phyloP scores from a whole-genome alignment of 2,329 filamentous ascomycete genomes.

The Erysiphe pulchra region DNA sequence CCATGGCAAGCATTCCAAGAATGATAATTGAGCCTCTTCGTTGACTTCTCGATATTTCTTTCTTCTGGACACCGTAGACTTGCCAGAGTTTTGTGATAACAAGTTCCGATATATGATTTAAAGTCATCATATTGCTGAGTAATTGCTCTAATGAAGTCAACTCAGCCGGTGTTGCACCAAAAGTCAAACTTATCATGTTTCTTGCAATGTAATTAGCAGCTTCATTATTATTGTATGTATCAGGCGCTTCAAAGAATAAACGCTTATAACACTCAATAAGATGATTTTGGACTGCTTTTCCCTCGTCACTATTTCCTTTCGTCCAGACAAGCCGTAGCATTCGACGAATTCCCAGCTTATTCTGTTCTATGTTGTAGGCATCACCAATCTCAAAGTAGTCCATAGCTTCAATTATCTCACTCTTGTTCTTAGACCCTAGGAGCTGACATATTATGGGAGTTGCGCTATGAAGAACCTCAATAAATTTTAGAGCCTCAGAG shows the following conservation, averaged over 20 bases:
- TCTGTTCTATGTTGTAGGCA: constrained; percentile 85
- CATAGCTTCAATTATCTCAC: constrained; percentile 95
- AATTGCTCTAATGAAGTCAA: constrained; percentile 88
- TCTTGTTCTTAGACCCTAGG: constrained; percentile 87
- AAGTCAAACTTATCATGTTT: constrained; percentile 98
- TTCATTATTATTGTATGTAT: constrained; percentile 66
- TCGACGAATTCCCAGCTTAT: constrained; percentile 71
- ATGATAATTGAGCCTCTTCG: constrained; percentile 86
- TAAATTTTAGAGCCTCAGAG: constrained; percentile 77
- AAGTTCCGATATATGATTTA: constrained; percentile 57
- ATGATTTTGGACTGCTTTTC: constrained; percentile 90
- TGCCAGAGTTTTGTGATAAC: constrained; percentile 92
- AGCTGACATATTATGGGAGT: constrained; percentile 65
- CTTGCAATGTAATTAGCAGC: constrained; percentile 85
- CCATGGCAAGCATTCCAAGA: constrained; percentile 83
- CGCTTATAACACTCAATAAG: constrained; percentile 91
- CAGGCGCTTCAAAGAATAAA: constrained; percentile 86
- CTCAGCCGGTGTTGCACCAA: constrained; percentile 82
- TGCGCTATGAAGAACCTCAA: constrained; percentile 67
- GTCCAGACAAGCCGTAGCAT: constrained; percentile 98
- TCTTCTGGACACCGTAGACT: constrained; percentile 82
- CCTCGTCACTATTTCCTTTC: constrained; percentile 96
- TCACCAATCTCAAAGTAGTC: constrained; percentile 93
- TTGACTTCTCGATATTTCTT: constrained; percentile 78
- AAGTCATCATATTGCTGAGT: constrained; percentile 92